These are phyloP conservation scores for Xylaria sp. DNA, from an alignment of 2,329 filamentous ascomycete genomes.

Conservation along the genomic window DNA sequence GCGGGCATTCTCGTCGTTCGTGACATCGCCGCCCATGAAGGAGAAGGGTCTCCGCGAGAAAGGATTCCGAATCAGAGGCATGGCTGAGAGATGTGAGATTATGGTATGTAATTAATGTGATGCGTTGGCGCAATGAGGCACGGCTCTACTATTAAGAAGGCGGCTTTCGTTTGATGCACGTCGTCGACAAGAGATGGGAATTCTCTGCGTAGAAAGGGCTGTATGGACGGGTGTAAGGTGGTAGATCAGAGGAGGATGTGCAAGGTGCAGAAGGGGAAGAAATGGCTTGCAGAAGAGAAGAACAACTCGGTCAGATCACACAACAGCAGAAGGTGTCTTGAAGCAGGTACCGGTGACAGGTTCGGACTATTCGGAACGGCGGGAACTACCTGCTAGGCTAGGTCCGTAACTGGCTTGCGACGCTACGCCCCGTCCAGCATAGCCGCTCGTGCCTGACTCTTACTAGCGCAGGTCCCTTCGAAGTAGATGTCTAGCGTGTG, in stretches of 20 bases:
- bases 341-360: neutral
- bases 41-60: constrained; percentile 53
- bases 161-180: constrained; percentile 8
- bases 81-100: constrained; percentile 18
- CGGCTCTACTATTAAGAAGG: constrained; percentile 1
- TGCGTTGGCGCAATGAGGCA: constrained; percentile 9
- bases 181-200: constrained; percentile 9
- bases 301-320: neutral
- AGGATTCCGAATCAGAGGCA: constrained; percentile 56
- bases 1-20: constrained; percentile 50
- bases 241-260: neutral
- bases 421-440: neutral
- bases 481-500: neutral
- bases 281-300: neutral
- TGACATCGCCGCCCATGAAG: constrained; percentile 36
- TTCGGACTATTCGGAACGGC: constrained; percentile 1
- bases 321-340: neutral
- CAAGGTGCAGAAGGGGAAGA: neutral
- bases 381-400: neutral
- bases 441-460: neutral
- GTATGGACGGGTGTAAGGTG: neutral
- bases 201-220: constrained; percentile 3
- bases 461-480: neutral
- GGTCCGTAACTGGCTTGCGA: neutral
- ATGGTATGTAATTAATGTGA: neutral